Conservation (phyloP, 768 basidiomycete genomes). For the Trametes punicea region DNA sequence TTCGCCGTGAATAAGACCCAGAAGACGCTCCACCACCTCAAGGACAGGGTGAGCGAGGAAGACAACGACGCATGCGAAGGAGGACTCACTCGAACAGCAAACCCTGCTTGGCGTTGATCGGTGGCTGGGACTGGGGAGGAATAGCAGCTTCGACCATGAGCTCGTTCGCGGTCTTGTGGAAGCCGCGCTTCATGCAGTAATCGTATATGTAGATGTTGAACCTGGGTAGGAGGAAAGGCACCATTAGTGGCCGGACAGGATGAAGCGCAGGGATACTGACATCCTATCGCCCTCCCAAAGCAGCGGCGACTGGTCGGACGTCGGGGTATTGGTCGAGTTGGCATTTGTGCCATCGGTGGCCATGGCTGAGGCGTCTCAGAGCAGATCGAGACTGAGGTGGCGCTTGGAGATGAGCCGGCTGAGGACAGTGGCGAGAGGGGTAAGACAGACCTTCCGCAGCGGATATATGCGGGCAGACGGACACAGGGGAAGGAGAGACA, state of each 20-base stretch:
- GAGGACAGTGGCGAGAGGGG: neutral
- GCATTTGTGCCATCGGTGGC: conserved; percentile 17
- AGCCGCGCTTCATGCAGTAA: conserved; percentile 81
- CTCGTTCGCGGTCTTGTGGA: conserved; percentile 65
- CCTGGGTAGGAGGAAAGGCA: conserved; percentile 39
- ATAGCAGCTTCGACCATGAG: conserved; percentile 68
- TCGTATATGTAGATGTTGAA: conserved; percentile 89
- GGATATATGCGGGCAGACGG: conserved; percentile 11
- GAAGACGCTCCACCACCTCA: conserved; percentile 87
- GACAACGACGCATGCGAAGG: neutral
- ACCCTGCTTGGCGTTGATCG: conserved; percentile 81
- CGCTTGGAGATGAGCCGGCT: conserved; percentile 9
- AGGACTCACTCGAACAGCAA: conserved; percentile 73
- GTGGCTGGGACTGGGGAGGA: conserved; percentile 57
- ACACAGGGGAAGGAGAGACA: conserved; percentile 1
- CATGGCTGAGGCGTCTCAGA: conserved; percentile 20
- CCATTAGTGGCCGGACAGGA: neutral
- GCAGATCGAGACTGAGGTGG: conserved; percentile 15
- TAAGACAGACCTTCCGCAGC: conserved; percentile 19
- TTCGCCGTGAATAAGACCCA: conserved; percentile 85
- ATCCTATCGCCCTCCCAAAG: conserved; percentile 88
- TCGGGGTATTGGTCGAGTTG: neutral
- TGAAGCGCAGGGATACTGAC: conserved; percentile 40
- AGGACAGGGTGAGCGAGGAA: conserved; percentile 14
- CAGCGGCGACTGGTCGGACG: conserved; percentile 22